phyloP scores from a whole-genome alignment of 768 basidiomycete genomes.

The Daedaleopsis nitida region DNA sequence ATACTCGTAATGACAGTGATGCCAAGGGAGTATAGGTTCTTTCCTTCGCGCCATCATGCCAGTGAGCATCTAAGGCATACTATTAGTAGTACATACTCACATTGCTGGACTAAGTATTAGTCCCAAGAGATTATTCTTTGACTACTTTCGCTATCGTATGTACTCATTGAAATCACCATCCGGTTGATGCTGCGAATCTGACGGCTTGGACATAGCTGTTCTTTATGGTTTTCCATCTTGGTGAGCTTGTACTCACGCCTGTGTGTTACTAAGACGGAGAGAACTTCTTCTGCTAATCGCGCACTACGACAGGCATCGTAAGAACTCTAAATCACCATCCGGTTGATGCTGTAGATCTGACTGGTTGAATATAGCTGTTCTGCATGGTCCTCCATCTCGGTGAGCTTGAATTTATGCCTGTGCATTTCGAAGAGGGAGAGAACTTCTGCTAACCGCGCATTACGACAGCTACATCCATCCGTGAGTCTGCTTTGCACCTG shows the following conservation, averaged over 20 bases:
- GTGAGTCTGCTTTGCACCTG: neutral
- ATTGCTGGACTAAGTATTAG: too few species aligned
- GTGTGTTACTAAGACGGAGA: too few species aligned
- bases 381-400: conserved; percentile 1
- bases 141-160: neutral
- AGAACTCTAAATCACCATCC: neutral
- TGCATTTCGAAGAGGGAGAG: too few species aligned
- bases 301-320: neutral
- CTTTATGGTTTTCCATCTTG: neutral
- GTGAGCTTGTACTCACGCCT: neutral
- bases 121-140: neutral
- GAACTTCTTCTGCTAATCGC: too few species aligned
- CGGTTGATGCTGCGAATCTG: neutral
- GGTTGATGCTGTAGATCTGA: neutral
- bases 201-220: neutral
- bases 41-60: conserved; percentile 4
- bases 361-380: neutral
- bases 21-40: neutral
- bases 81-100: too few species aligned
- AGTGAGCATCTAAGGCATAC: neutral
- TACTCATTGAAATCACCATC: neutral
- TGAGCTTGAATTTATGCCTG: neutral
- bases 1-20: neutral
- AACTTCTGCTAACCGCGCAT: too few species aligned
- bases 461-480: neutral